Evolutionary conservation across 2,329 filamentous ascomycete genomes (phyloP).

Genomic region (Clonostachys rhizophaga): DNA sequence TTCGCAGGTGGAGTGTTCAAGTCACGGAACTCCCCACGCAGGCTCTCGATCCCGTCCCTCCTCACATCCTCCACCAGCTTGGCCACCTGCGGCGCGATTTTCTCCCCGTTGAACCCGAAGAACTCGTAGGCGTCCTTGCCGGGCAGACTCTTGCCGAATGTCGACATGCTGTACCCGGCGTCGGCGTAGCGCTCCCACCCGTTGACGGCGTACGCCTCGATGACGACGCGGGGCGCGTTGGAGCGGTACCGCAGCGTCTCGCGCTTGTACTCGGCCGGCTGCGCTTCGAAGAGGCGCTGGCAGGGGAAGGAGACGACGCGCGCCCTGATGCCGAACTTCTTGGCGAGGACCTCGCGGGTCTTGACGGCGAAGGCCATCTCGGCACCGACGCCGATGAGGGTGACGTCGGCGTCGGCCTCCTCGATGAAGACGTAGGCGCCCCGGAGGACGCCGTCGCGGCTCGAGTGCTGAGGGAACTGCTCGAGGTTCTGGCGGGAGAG

Average conservation of each 20-base stretch:
- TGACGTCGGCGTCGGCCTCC: conserved; percentile 34
- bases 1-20: conserved; percentile 5
- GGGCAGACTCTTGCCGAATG: conserved; percentile 51
- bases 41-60: conserved; percentile 10
- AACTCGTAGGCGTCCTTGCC: conserved; percentile 48
- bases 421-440: conserved; percentile 42
- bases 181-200: conserved; percentile 59
- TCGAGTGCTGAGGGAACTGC: conserved; percentile 28
- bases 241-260: conserved; percentile 34
- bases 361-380: conserved; percentile 25
- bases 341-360: conserved; percentile 28
- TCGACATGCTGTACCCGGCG: conserved; percentile 46
- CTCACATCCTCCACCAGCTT: conserved; percentile 15
- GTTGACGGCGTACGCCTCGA: conserved; percentile 54
- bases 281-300: conserved; percentile 34
- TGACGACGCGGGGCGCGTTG: conserved; percentile 45
- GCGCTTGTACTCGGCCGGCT: conserved; percentile 37
- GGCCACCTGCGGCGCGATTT: conserved; percentile 28
- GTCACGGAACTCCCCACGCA: conserved; percentile 15
- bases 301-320: conserved; percentile 40
- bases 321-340: conserved; percentile 25
- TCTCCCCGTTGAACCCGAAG: conserved; percentile 47
- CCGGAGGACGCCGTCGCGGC: conserved; percentile 30
- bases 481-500: conserved; percentile 37
- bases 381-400: conserved; percentile 31